Base-by-base conservation (phyloP, 2,329 filamentous ascomycete genomes). In the Falciphora oryzae region DNA sequence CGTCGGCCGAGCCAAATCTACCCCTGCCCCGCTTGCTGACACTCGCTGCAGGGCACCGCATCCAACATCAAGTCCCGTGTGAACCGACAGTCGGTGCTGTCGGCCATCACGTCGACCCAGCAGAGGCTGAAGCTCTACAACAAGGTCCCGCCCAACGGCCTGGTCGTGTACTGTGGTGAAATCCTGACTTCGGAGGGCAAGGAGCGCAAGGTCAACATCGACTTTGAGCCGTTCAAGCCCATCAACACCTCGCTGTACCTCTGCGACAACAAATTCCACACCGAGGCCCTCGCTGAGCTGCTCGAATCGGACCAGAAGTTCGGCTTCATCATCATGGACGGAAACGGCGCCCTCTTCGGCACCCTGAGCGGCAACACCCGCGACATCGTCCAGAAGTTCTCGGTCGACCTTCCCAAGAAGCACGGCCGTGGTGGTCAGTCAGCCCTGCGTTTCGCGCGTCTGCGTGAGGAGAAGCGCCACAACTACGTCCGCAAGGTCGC, bases 401-500 rank as follows among this genome's bases (percentile, higher is more conserved):
- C 91, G 27, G 95, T 99, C 77, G 96, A 99, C 84, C 84, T 99
- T 65, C 95, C 95, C 77, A 99, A 99, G 89, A 99, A 99, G 85
- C 95, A 99, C 87, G 95, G 95, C 69, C 93, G 95, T 90, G 95
- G 95, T 93, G 95, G 95, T 86, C 96, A 99, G 84, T 99, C 95
- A 70, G 95, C 95, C 66, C 86, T 99, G 74, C 96, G 95, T 94
- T 99, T 99, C 80, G 92, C 95, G 68, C 95, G 95, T 93, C 90
- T 99, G 66, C 89, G 95, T 85, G 95, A 99, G 79, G 95, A 99
- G 80, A 99, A 99, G 83, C 93, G 95, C 71, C 95, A 99, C 88
- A 99, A 99, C 83, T 99, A 99, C 78, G 95, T 99, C 72, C 93
- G 95, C 75, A 99, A 99, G 82, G 96, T 99, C 68, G 92, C 95